A percentile compares a stretch with the other conserved stretches of the same genome.
These are phyloP conservation scores for Ilex asprella DNA, from an alignment of 257 asterid genomes.

Conservation along the genomic window DNA sequence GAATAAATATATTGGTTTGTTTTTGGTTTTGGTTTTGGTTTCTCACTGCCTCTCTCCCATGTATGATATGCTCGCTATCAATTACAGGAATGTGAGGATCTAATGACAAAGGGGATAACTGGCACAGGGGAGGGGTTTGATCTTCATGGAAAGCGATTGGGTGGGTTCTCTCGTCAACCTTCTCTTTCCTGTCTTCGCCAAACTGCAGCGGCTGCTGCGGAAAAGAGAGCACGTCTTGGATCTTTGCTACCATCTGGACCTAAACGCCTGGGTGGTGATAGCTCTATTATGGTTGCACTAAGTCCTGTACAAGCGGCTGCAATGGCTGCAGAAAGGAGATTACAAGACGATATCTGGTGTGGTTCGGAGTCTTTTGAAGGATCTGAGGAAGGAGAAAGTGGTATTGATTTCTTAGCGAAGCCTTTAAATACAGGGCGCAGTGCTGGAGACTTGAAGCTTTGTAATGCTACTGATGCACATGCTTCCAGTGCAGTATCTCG, in stretches of 20 bases:
- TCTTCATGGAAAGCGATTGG: slow-evolving; percentile 82
- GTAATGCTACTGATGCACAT: slow-evolving; percentile 15
- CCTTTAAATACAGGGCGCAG: slow-evolving; percentile 30
- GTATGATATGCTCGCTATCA: not conserved
- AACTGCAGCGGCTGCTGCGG: slow-evolving; percentile 74
- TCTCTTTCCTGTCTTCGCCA: slow-evolving; percentile 55
- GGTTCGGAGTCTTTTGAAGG: slow-evolving; percentile 61
- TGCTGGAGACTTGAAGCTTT: slow-evolving; percentile 26
- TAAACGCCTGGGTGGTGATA: slow-evolving; percentile 76
- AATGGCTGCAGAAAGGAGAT: slow-evolving; percentile 98
- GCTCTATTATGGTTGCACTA: slow-evolving; percentile 61
- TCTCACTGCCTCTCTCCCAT: slow-evolving; percentile 3
- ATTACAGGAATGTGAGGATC: slow-evolving; percentile 80
- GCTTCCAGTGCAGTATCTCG: slow-evolving; percentile 27
- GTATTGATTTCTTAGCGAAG: slow-evolving; percentile 17
- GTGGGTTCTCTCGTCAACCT: slow-evolving; percentile 52
- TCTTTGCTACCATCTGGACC: slow-evolving; percentile 80
- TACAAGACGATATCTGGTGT: slow-evolving; percentile 84
- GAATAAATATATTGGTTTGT: not conserved
- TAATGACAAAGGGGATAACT: slow-evolving; percentile 60
- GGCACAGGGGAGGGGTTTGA: slow-evolving; percentile 88
- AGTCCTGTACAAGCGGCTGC: slow-evolving; percentile 95
- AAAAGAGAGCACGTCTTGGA: slow-evolving; percentile 64
- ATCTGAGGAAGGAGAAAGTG: slow-evolving; percentile 49
- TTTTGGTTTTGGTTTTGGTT: slow-evolving; percentile 7